Conservation (phyloP, 2,329 filamentous ascomycete genomes). For the Cyanodermella asteris region DNA sequence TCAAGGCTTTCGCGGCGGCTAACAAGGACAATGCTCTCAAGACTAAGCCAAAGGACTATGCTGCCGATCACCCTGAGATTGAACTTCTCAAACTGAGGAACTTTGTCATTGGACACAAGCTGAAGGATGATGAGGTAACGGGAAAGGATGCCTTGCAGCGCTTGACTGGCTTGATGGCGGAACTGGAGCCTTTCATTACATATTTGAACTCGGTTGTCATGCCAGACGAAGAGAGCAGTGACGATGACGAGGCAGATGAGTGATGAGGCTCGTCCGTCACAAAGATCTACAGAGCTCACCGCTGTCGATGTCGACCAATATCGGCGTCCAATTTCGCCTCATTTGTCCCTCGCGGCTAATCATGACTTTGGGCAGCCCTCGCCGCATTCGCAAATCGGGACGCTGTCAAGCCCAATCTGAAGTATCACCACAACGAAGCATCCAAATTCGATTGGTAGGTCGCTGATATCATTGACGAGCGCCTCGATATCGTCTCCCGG, state of each 20-base stretch:
- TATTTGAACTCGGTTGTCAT: slow-evolving; percentile 53
- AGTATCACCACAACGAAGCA: no score
- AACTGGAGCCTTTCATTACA: slow-evolving; percentile 53
- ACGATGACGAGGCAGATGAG: not conserved
- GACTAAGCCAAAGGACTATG: slow-evolving; percentile 66
- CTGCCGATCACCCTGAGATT: slow-evolving; percentile 55
- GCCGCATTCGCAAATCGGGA: no score
- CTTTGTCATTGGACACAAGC: slow-evolving; percentile 48
- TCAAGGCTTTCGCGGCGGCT: slow-evolving; percentile 46
- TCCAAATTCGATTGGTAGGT: no score
- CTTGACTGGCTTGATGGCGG: slow-evolving; percentile 40
- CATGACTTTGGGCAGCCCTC: no score
- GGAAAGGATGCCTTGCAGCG: slow-evolving; percentile 39
- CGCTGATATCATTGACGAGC: no score
- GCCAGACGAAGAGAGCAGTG: slow-evolving; percentile 36
- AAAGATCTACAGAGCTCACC: no score
- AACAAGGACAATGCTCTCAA: slow-evolving; percentile 63
- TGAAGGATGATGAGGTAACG: slow-evolving; percentile 44
- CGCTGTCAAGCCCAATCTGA: no score
- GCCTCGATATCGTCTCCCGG: no score
- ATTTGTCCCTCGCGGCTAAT: no score
- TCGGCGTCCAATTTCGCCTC: no score
- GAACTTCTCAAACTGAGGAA: slow-evolving; percentile 59
- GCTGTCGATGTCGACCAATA: no score
- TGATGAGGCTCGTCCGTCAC: no score